phyloP scores from a whole-genome alignment of 1,284 basidiomycete genomes.

The Coniophora puteana region DNA sequence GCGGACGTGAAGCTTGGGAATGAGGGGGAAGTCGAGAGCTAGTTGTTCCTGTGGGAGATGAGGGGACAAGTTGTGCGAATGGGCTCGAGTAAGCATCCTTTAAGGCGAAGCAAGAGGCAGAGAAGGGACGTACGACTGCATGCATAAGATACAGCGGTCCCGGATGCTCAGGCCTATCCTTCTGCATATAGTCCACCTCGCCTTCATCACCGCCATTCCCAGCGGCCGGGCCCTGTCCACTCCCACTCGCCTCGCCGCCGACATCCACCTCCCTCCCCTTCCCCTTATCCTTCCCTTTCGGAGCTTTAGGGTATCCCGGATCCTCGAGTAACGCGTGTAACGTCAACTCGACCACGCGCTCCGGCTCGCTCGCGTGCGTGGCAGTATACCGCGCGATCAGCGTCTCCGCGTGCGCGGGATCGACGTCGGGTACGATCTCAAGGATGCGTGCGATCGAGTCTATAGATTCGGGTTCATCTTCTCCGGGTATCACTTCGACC shows the following conservation, averaged over 20 bases:
- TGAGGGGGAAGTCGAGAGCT: conserved; percentile 49
- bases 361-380: conserved; percentile 23
- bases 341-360: conserved; percentile 46
- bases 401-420: conserved; percentile 43
- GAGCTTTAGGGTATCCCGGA: conserved; percentile 54
- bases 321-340: conserved; percentile 61
- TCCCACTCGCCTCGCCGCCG: conserved; percentile 13
- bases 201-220: conserved; percentile 20
- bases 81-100: too few relatives aligned
- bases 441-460: conserved; percentile 45
- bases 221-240: conserved; percentile 11
- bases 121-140: conserved; percentile 42
- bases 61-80: neutral
- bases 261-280: conserved; percentile 27
- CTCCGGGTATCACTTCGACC: neutral
- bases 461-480: conserved; percentile 1
- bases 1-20: conserved; percentile 52
- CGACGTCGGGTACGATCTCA: conserved; percentile 67
- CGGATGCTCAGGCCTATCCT: conserved; percentile 36
- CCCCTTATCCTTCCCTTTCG: conserved; percentile 54
- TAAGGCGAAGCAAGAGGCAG: neutral
- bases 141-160: conserved; percentile 44
- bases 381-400: conserved; percentile 41
- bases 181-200: conserved; percentile 46
- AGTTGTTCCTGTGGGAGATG: conserved; percentile 44